Evolutionary conservation across 2,329 filamentous ascomycete genomes (phyloP).

Genomic region (Fusarium cicatricum): DNA sequence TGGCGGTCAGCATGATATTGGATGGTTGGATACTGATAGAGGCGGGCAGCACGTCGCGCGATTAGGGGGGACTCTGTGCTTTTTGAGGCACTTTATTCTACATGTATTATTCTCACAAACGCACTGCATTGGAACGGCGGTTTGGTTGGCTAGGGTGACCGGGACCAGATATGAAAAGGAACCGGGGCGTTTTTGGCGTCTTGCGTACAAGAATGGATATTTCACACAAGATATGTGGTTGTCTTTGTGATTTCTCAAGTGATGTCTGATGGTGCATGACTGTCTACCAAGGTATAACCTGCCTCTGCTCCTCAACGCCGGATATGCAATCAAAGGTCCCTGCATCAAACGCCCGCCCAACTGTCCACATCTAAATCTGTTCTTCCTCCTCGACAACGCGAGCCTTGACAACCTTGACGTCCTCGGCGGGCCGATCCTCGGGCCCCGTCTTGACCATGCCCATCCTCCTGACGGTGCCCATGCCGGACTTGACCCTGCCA

Average conservation of each 20-base stretch:
- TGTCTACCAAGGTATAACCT: not conserved
- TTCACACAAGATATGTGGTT: slow-evolving; percentile 13
- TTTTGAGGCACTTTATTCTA: slow-evolving; percentile 23
- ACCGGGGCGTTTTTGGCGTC: slow-evolving; percentile 43
- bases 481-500: slow-evolving; percentile 83
- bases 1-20: slow-evolving; percentile 1
- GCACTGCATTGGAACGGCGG: slow-evolving; percentile 40
- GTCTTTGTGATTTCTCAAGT: slow-evolving; percentile 2
- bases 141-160: slow-evolving; percentile 38
- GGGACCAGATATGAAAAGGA: slow-evolving; percentile 41
- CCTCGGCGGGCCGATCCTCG: slow-evolving; percentile 82
- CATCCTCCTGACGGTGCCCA: slow-evolving; percentile 86
- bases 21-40: slow-evolving; percentile 43
- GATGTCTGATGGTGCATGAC: slow-evolving; percentile 2
- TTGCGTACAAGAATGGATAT: slow-evolving; percentile 38
- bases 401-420: slow-evolving; percentile 81
- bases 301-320: slow-evolving; percentile 33
- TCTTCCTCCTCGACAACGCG: slow-evolving; percentile 71
- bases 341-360: slow-evolving; percentile 2
- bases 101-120: slow-evolving; percentile 40
- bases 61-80: slow-evolving; percentile 19
- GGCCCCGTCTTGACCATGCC: slow-evolving; percentile 83
- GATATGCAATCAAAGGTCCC: slow-evolving; percentile 13
- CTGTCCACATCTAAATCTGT: slow-evolving; percentile 20
- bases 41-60: slow-evolving; percentile 28